These are phyloP conservation scores for Cudoniella acicularis DNA, from an alignment of 495 filamentous ascomycete species.

Conservation along the genomic window DNA sequence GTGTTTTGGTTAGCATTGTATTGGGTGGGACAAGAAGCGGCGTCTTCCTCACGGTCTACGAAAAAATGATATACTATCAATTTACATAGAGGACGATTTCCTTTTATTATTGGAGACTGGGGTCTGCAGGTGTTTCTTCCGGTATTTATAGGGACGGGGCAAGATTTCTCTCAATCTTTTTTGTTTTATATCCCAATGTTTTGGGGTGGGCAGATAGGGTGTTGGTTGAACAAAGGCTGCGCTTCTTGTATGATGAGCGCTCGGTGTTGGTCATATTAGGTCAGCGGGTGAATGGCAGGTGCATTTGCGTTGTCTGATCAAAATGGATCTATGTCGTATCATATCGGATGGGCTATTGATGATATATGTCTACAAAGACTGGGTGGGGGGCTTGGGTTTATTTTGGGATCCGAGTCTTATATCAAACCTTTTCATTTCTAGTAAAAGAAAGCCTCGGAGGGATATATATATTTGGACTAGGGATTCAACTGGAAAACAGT, in stretches of 20 bases:
- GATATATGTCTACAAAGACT: conserved; percentile 22
- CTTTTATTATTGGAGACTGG: conserved; percentile 23
- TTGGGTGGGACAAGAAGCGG: conserved; percentile 24
- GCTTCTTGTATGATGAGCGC: conserved; percentile 29
- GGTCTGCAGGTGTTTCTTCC: conserved; percentile 24
- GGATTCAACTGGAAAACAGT: neutral
- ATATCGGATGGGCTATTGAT: conserved; percentile 23
- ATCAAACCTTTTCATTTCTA: conserved; percentile 2
- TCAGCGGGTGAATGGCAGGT: conserved; percentile 21
- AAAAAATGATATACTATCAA: conserved; percentile 27
- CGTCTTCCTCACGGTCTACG: conserved; percentile 23
- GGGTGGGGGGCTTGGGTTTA: conserved; percentile 13
- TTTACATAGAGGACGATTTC: conserved; percentile 28
- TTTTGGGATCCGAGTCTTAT: conserved; percentile 9
- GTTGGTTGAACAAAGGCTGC: conserved; percentile 25
- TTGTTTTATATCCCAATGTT: conserved; percentile 10
- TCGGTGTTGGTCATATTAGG: conserved; percentile 23
- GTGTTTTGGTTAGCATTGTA: conserved; percentile 27
- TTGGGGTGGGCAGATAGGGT: conserved; percentile 16
- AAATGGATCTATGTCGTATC: conserved; percentile 27
- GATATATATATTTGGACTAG: conserved; percentile 9
- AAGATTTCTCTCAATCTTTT: conserved; percentile 27
- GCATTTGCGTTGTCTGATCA: conserved; percentile 21
- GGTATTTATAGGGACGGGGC: conserved; percentile 20
- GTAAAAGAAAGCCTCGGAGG: neutral